Conservation (phyloP, 1,284 basidiomycete genomes). For the Somion occarium region DNA sequence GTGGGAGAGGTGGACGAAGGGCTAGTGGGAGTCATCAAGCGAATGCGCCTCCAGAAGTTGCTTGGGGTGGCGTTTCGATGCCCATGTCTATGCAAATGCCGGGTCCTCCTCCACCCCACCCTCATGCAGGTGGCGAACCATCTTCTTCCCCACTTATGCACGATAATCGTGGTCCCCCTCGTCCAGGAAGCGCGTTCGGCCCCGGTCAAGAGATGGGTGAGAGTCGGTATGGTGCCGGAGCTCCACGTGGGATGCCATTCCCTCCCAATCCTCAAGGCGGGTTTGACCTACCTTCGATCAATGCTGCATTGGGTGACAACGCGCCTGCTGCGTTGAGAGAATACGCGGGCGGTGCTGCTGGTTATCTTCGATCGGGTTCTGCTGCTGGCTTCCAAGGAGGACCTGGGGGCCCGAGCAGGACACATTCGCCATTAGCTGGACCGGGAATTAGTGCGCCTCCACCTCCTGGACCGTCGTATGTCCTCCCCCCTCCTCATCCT, state of each 20-base stretch:
- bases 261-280: constrained; percentile 37
- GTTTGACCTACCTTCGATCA: constrained; percentile 57
- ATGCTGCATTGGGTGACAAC: constrained; percentile 35
- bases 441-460: constrained; percentile 32
- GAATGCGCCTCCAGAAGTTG: background rate
- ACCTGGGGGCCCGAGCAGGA: constrained; percentile 46
- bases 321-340: constrained; percentile 27
- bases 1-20: constrained; percentile 1
- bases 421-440: constrained; percentile 56
- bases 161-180: constrained; percentile 3
- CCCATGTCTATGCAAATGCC: constrained; percentile 3
- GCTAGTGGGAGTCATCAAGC: background rate
- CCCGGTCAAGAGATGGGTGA: constrained; percentile 13
- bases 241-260: constrained; percentile 26
- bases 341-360: constrained; percentile 24
- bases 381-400: constrained; percentile 24
- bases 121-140: background rate
- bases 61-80: background rate
- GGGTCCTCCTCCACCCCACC: background rate
- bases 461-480: constrained; percentile 25
- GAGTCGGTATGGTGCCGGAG: constrained; percentile 21
- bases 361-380: constrained; percentile 54
- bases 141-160: constrained; percentile 1
- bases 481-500: constrained; percentile 34
- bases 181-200: constrained; percentile 12